These are phyloP conservation scores for Lasiodiplodia theobromae DNA, from an alignment of 2,329 filamentous ascomycete species.

Conservation along the genomic window DNA sequence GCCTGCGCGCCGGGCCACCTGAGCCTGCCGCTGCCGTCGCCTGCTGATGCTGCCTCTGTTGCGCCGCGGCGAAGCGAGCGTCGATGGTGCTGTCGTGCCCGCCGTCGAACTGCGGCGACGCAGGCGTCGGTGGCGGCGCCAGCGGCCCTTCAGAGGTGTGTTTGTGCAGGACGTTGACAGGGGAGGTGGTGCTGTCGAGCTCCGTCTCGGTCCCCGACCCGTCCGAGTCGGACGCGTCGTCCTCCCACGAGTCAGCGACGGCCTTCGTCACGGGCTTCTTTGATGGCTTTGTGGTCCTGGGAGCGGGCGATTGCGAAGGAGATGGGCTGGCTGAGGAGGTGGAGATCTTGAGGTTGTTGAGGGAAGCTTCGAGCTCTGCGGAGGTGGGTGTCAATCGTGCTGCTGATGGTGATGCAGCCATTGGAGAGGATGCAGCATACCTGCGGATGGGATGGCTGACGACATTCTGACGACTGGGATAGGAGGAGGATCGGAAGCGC, in stretches of 20 bases:
- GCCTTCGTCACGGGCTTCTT: constrained; percentile 41
- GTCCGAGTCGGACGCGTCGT: constrained; percentile 59
- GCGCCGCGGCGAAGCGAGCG: constrained; percentile 14
- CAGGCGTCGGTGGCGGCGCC: constrained; percentile 45
- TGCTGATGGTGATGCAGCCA: constrained; percentile 13
- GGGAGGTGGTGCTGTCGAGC: constrained; percentile 32
- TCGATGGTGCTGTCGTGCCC: constrained; percentile 17
- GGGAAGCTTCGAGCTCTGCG: constrained; percentile 47
- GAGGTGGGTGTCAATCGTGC: constrained; percentile 22
- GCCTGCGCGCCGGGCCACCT: constrained; percentile 54
- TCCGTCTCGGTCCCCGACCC: constrained; percentile 39
- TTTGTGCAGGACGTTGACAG: constrained; percentile 40
- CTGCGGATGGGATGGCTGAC: constrained; percentile 38
- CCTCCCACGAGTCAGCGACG: constrained; percentile 78
- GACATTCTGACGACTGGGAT: constrained; percentile 20
- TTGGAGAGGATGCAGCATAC: constrained; percentile 30
- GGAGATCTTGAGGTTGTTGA: constrained; percentile 46
- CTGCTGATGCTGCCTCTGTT: constrained; percentile 35
- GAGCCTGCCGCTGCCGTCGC: constrained; percentile 16
- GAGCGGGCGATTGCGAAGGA: constrained; percentile 33
- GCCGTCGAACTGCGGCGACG: constrained; percentile 39
- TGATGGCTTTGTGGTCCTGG: constrained; percentile 38
- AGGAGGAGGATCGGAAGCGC: constrained; percentile 5
- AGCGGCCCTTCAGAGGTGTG: constrained; percentile 33
- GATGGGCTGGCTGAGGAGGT: constrained; percentile 37